Base-by-base conservation (phyloP, 1,284 basidiomycete species). In the Ustilago trichophora region DNA sequence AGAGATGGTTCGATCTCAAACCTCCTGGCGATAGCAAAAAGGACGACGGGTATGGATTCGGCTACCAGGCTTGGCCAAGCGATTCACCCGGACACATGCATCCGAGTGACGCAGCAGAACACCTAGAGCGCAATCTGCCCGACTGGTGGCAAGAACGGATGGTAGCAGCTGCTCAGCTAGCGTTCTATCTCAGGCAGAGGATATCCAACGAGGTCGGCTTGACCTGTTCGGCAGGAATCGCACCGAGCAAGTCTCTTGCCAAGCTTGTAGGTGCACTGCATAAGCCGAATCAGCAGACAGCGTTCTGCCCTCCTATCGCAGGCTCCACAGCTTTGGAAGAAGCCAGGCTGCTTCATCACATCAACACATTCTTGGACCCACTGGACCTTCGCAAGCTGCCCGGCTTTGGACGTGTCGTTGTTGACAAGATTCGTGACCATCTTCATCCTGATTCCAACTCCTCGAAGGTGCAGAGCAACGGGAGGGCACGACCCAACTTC, bases 221-320 rank as follows among this genome's bases (percentile, higher is more conserved):
- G 32, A 80, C 80, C 1, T 79, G 80, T 11, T 82, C 80, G 2
- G 82, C 79, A 0, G 82, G 82, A 0, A 70, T 83, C 9, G 77
- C 79, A 9, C 72, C 72, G 8, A 65, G 60, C 60, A 83, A 83
- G 57, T 64, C 75, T 15, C 49, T 83, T 6, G 73, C 81, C 11
- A 83, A 83, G 71, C 66, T 83, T 11, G 72, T 80, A 9, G 78
- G 75, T 4, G 60, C 67, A 10, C 44, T 73, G 5, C 60, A 82
- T 51, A 83, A 83, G 64, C 82, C 82, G 1, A 75, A 77, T 31
- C 74, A 80, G 19, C 82, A 83, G 64, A 83, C 71, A 3, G 13
- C 49, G 16, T 67, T 73, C 22, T 57, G 42, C 2, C 72, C 60
- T 6, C 54, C 53, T n/a, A n/a, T 57, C 10, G 50, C 34, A 21